Conservation (phyloP, 192 early-diverging fungal genomes). For the Diversispora epigaea region DNA sequence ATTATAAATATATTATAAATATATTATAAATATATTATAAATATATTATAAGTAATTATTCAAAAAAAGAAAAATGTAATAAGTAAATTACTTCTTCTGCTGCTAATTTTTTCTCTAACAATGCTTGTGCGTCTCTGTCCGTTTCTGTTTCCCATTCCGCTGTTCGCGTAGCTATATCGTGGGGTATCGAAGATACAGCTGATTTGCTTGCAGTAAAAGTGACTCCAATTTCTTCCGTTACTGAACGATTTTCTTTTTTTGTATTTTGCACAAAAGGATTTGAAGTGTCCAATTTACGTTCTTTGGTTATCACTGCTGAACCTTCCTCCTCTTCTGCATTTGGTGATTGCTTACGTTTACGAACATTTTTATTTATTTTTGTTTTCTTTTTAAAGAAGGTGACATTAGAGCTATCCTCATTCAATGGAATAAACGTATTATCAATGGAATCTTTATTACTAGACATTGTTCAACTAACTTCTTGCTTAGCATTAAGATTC, state of each 20-base stretch:
- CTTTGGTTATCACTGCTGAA: slow-evolving; percentile 40
- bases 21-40: too few relatives aligned
- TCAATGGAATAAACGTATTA: neutral
- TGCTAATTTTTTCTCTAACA: slow-evolving; percentile 47
- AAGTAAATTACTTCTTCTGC: slow-evolving; percentile 34
- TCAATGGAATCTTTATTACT: neutral
- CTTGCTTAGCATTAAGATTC: too few relatives aligned
- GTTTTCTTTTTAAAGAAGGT: slow-evolving; percentile 61
- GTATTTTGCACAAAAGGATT: slow-evolving; percentile 49
- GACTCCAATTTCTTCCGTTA: slow-evolving; percentile 38
- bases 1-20: neutral
- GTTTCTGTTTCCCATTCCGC: slow-evolving; percentile 47
- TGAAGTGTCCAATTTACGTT: slow-evolving; percentile 35
- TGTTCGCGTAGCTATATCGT: slow-evolving; percentile 38
- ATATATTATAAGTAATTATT: slow-evolving; percentile 12
- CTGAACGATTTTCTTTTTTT: slow-evolving; percentile 39
- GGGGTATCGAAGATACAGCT: slow-evolving; percentile 36
- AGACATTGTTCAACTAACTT: too few relatives aligned
- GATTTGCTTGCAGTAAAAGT: slow-evolving; percentile 41
- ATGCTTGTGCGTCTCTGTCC: slow-evolving; percentile 42
- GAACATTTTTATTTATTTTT: slow-evolving; percentile 47
- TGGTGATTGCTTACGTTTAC: slow-evolving; percentile 50
- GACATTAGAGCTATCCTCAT: slow-evolving; percentile 33
- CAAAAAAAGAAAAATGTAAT: slow-evolving; percentile 19
- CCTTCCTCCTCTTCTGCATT: slow-evolving; percentile 40